These are phyloP conservation scores for Pholiota adiposa DNA, from an alignment of 1,284 basidiomycete species.

Conservation along the genomic window DNA sequence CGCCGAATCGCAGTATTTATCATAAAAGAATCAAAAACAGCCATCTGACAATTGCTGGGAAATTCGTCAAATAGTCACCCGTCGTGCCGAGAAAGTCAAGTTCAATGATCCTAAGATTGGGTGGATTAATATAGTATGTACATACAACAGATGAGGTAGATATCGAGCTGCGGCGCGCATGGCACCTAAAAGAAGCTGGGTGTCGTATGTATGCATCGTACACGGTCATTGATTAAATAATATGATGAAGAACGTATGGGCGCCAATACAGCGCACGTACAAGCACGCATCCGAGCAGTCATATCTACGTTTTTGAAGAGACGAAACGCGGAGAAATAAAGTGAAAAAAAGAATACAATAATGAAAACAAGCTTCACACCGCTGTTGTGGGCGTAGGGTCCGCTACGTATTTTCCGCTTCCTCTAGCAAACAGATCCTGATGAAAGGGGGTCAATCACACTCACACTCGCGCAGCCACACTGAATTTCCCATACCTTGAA, in stretches of 20 bases:
- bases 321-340: not conserved
- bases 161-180: not conserved
- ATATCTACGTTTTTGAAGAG: not conserved
- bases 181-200: not conserved
- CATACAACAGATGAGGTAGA: not conserved
- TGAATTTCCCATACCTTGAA: conserved; percentile 48
- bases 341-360: not conserved
- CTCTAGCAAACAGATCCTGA: conserved; percentile 54
- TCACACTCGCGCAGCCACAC: not conserved
- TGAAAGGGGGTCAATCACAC: not conserved
- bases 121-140: not conserved
- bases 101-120: not conserved
- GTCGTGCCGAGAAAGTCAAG: not conserved
- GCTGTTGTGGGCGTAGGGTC: not conserved
- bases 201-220: not conserved
- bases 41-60: not conserved
- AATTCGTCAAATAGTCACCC: no score
- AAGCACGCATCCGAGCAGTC: not conserved
- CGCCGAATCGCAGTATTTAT: not conserved
- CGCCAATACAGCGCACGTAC: not conserved
- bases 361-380: not conserved
- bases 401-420: conserved; percentile 51
- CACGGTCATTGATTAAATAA: not conserved
- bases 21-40: not conserved
- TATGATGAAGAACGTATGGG: not conserved